phyloP scores from a whole-genome alignment of 208 protist species.

The Borovskyia barvae region DNA sequence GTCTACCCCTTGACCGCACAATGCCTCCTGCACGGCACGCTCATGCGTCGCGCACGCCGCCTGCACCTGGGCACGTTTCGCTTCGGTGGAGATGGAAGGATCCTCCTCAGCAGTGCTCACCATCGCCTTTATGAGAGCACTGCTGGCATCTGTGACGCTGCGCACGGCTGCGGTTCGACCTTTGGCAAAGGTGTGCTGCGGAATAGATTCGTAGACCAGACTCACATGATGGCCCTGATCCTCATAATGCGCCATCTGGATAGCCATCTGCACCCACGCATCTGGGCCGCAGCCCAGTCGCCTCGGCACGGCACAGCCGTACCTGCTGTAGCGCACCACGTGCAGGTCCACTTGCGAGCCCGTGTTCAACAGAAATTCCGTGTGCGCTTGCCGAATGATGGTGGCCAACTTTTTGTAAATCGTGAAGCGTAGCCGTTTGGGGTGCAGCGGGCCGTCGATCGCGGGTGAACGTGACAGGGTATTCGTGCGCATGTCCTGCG shows the following conservation, averaged over 20 bases:
- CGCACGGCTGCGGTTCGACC: constrained; percentile 85
- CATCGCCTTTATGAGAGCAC: constrained; percentile 59
- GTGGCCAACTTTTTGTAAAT: constrained; percentile 52
- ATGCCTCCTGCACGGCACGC: constrained; percentile 49
- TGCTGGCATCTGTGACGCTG: constrained; percentile 45
- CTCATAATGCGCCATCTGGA: constrained; percentile 82
- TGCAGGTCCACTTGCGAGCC: constrained; percentile 56
- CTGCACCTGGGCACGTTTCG: constrained; percentile 40
- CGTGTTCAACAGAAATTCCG: constrained; percentile 32
- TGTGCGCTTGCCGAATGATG: constrained; percentile 40
- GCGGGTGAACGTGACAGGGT: constrained; percentile 12
- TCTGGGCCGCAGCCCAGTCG: constrained; percentile 46
- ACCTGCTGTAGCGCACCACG: constrained; percentile 46
- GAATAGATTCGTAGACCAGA: constrained; percentile 73
- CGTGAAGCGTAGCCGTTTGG: constrained; percentile 62
- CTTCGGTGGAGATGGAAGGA: constrained; percentile 9
- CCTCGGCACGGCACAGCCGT: constrained; percentile 47
- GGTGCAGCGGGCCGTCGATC: constrained; percentile 22
- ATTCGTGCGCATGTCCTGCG: constrained; percentile 24
- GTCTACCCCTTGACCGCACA: constrained; percentile 76
- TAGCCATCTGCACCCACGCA: constrained; percentile 81
- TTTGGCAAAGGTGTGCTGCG: constrained; percentile 56
- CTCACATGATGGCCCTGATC: constrained; percentile 50
- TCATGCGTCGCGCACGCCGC: constrained; percentile 61
- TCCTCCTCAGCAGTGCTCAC: constrained; percentile 11